Base-by-base conservation (phyloP, 768 basidiomycete species). In the Mycena galopus region DNA sequence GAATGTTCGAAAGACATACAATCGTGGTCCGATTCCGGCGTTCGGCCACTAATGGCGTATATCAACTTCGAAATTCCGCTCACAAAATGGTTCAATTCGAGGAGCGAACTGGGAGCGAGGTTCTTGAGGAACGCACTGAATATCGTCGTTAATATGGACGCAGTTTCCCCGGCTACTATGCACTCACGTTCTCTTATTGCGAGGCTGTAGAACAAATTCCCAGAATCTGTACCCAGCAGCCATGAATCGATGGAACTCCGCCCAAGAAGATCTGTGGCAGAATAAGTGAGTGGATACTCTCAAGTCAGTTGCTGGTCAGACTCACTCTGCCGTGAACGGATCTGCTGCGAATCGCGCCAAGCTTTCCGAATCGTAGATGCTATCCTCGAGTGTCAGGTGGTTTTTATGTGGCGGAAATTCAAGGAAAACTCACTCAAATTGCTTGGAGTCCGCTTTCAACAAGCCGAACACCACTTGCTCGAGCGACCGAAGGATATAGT, bases 391-490 rank as follows among this genome's bases (percentile, higher is more conserved):
- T 39, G n/a, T 27, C 10, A 8, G 7, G 6, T 11, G 9, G 17
- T 11, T 6, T 21, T 7, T 14, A 23, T n/a, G n/a, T n/a, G n/a
- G n/a, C 21, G 29, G 27, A 14, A 21, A 44, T 44, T 44, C 8
- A 39, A 65, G 8, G 5, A 32, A 19, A 3, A 67, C 66, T 33
- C 66, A 67, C 58, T 67, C 66, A 30, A 67, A 67, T n/a, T 37
- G 37, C 32, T 30, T 29, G 6, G 1, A 0, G 57, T 67, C 58
- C 19, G 32, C n/a, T 35, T 12, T 35, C 35, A 35, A 35, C 35
- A 35, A 35, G 35, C 35, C 7, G 35, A 35, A 35, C 12, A n/a
- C 12, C 12, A 12, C 35, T 12, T 7, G 6, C 35, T 35, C 35
- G 35, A 35, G 35, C 35, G 35, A 35, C 35, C 12, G 6, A 6